Conservation (phyloP, 2,329 filamentous ascomycete genomes). For the Cladosporium austrohemisphaericum region DNA sequence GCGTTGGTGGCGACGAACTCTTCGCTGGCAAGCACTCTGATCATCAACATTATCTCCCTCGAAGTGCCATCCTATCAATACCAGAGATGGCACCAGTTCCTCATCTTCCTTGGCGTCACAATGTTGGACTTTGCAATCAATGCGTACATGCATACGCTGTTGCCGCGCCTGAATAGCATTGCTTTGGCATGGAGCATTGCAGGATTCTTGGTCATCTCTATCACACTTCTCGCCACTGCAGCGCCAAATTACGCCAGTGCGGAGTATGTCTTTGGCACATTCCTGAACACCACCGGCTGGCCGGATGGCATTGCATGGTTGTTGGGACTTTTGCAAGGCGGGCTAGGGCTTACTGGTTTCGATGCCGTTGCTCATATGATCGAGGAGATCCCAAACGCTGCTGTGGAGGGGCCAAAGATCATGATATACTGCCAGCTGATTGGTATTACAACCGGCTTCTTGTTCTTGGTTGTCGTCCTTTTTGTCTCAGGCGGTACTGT, state of each 20-base stretch:
- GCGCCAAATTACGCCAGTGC: slow-evolving; percentile 60
- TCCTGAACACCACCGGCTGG: slow-evolving; percentile 66
- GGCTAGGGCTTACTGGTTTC: slow-evolving; percentile 49
- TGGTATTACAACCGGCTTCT: slow-evolving; percentile 58
- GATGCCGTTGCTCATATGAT: slow-evolving; percentile 46
- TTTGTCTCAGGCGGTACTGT: slow-evolving; percentile 52
- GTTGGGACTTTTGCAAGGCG: slow-evolving; percentile 54
- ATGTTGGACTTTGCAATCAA: slow-evolving; percentile 59
- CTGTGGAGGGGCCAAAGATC: slow-evolving; percentile 59
- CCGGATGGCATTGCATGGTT: slow-evolving; percentile 62
- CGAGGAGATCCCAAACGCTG: slow-evolving; percentile 57
- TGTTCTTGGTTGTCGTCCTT: slow-evolving; percentile 61
- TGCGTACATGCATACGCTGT: slow-evolving; percentile 54
- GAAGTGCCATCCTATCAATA: slow-evolving; percentile 54
- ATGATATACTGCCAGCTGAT: slow-evolving; percentile 64
- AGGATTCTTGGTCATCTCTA: slow-evolving; percentile 64
- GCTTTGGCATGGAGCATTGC: slow-evolving; percentile 65
- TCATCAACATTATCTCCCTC: slow-evolving; percentile 59
- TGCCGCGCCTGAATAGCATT: slow-evolving; percentile 61
- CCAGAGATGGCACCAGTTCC: slow-evolving; percentile 64
- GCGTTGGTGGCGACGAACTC: slow-evolving; percentile 62
- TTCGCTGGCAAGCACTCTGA: slow-evolving; percentile 59
- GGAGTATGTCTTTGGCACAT: slow-evolving; percentile 61
- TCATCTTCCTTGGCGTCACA: slow-evolving; percentile 62
- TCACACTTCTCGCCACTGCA: slow-evolving; percentile 61